Evolutionary conservation across 768 basidiomycete species (phyloP), one percentile per base, ranked within the genome.

Genomic region (Kockovaella imperatae): DNA sequence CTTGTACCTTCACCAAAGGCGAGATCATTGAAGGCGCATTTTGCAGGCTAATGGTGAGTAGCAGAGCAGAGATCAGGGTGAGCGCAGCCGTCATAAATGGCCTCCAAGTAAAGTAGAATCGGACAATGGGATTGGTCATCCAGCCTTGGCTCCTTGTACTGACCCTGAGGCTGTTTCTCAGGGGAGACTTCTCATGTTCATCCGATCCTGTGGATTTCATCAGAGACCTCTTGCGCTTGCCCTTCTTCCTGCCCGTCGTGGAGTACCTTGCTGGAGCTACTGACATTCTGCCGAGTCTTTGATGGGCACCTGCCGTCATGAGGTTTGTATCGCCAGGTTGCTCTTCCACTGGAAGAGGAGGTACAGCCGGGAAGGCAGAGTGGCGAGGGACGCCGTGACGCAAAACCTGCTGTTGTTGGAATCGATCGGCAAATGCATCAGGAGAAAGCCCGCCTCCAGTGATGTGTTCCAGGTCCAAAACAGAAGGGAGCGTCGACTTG

Each of bases 251-350:
- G 8, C 21, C 8, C 28, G 20, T 15, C 18, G 29, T 14, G 17
- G 59, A 47, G 34, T 61, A 61, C 45, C 56, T 31, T 7, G 62
- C 46, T 3, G 59, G 42, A 1, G 61, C 64, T 8, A 62, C 59
- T 29, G 64, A 63, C 64, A 67, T 67, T 21, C 61, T 28, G 3
- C 64, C 64, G 25, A 67, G 40, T n/a, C 52, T 52, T 7, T 60
- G 49, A 21, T 59, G 59, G 26, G 52, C 53, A 18, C 45, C 48
- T 5, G 56, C 49, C 1, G 52, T 51, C 30, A 62, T 43, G 6
- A 57, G 24, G 2, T 48, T 44, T n/a, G 53, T n/a, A n/a, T n/a
- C n/a, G n/a, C n/a, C n/a, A n/a, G n/a, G n/a, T n/a, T n/a, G n/a
- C n/a, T n/a, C n/a, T n/a, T n/a, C n/a, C n/a, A n/a, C n/a, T n/a